Evolutionary conservation across 176 grass and related monocot genomes (phyloP).

Genomic region (Cenchrus fungigraminus): DNA sequence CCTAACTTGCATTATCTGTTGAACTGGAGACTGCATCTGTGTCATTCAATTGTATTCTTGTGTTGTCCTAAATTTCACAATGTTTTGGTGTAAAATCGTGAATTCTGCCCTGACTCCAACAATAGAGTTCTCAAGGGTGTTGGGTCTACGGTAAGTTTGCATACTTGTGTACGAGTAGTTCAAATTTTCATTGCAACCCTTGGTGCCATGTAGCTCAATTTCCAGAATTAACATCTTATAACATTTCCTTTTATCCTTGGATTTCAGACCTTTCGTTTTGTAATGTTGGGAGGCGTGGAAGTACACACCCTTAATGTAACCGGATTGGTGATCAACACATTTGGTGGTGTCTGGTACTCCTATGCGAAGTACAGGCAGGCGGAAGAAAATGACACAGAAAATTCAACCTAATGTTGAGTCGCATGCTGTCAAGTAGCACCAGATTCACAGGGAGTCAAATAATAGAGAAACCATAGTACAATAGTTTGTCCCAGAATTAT

Average conservation of each 20-base stretch:
- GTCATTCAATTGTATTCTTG: conserved; percentile 66
- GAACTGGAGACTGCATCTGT: conserved; percentile 57
- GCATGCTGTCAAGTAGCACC: conserved; percentile 48
- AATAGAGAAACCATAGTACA: no score
- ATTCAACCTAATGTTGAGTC: conserved; percentile 59
- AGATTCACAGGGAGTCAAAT: background rate
- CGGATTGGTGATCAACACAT: conserved; percentile 88
- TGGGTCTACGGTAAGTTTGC: no score
- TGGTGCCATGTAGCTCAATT: no score
- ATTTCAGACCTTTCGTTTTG: conserved; percentile 86
- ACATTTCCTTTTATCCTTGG: background rate
- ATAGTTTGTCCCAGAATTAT: no score
- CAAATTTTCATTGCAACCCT: no score
- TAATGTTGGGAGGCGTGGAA: conserved; percentile 88
- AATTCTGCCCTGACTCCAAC: conserved; percentile 89
- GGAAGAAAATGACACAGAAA: conserved; percentile 62
- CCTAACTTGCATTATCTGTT: background rate
- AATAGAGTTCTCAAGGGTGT: no score
- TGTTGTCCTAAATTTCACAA: conserved; percentile 92
- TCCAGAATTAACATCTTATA: no score
- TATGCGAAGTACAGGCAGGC: conserved; percentile 82
- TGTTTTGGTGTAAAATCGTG: conserved; percentile 96
- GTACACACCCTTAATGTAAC: conserved; percentile 78
- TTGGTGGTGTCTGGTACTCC: conserved; percentile 93
- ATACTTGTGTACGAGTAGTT: no score